A percentile compares a stretch with the other conserved stretches of the same genome.
Conservation (phyloP, 257 asterid genomes). For the Paulownia fortunei region DNA sequence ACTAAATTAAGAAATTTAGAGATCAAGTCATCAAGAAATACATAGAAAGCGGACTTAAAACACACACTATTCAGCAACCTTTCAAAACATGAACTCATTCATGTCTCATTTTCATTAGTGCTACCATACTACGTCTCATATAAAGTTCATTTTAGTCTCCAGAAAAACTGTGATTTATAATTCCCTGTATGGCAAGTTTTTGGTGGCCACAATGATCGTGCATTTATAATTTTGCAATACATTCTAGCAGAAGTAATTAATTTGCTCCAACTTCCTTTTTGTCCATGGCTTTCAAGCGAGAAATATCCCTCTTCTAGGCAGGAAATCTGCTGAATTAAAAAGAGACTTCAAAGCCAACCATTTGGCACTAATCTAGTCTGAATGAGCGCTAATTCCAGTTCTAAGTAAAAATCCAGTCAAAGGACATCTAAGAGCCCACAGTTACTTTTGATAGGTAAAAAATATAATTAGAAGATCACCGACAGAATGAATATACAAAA, state of each 20-base stretch:
- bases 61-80: neutral
- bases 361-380: neutral
- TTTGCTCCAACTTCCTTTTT: neutral
- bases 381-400: neutral
- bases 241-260: neutral
- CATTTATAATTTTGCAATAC: neutral
- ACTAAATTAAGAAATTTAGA: neutral
- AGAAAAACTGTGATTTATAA: neutral
- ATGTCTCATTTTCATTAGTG: neutral
- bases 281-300: neutral
- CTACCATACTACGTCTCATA: neutral
- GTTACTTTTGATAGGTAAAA: neutral
- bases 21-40: neutral
- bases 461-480: neutral
- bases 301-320: neutral
- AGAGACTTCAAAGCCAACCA: neutral
- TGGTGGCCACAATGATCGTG: neutral
- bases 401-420: neutral
- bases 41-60: neutral
- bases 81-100: neutral
- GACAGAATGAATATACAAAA: neutral
- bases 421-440: neutral
- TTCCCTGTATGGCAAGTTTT: neutral
- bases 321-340: neutral
- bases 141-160: neutral